Evolutionary conservation across 164 flowering plant species (phyloP).

Genomic region (Chimonanthus salicifolius): DNA sequence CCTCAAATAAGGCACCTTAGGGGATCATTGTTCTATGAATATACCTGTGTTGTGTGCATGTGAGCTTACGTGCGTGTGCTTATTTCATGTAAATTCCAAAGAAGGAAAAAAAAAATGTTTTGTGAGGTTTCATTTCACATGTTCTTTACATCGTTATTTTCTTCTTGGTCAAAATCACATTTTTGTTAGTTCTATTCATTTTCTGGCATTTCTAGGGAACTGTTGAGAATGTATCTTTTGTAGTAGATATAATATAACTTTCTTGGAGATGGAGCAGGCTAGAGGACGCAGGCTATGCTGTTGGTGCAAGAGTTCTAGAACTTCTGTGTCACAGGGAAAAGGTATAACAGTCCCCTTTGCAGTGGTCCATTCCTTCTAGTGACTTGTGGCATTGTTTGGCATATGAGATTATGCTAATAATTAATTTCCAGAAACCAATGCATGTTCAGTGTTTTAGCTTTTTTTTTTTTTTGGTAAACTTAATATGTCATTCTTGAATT

Average conservation of each 20-base stretch:
- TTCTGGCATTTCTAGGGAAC: not conserved
- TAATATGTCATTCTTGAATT: no score
- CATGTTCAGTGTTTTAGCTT: no score
- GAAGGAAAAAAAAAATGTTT: no score
- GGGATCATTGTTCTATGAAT: no score
- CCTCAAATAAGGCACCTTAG: no score
- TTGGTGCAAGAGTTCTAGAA: slow-evolving; percentile 88
- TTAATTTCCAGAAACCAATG: no score
- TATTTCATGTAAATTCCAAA: no score
- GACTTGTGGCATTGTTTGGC: not conserved
- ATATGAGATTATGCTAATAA: not conserved
- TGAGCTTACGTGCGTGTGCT: no score
- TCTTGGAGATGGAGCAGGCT: slow-evolving; percentile 43
- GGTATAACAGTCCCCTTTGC: slow-evolving; percentile 31
- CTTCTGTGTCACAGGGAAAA: slow-evolving; percentile 96
- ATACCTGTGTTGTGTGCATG: no score
- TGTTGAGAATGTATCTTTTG: not conserved
- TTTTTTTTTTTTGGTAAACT: no score
- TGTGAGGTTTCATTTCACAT: not conserved
- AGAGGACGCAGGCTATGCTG: slow-evolving; percentile 99
- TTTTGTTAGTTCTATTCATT: not conserved
- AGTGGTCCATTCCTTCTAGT: not conserved
- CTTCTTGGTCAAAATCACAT: not conserved
- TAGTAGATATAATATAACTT: slow-evolving; percentile 5
- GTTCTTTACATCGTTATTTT: not conserved